Conservation (phyloP, 2,329 filamentous ascomycete genomes). For the Coniosporium tulheliwenetii region DNA sequence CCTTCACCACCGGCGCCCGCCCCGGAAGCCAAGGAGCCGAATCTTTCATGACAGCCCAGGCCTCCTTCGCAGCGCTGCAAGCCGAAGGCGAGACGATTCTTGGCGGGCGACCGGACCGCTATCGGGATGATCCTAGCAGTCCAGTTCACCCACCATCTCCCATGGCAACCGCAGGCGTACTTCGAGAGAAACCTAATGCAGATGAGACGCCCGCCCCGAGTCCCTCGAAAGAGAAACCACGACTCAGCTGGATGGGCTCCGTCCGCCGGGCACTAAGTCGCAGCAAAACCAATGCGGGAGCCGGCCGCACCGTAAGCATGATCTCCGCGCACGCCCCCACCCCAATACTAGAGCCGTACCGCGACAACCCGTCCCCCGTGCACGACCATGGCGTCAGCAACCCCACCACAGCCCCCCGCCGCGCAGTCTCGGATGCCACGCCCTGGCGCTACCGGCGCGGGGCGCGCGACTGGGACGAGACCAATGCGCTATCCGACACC, state of each 20-base stretch:
- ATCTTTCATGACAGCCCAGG: conserved; percentile 34
- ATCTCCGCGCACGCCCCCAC: conserved; percentile 3
- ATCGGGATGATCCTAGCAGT: conserved; percentile 15
- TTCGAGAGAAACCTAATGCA: too few relatives aligned
- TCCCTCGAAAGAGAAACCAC: too few relatives aligned
- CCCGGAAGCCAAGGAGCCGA: conserved; percentile 21
- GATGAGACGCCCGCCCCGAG: too few relatives aligned
- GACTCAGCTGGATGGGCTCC: conserved; percentile 12
- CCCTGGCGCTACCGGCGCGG: conserved; percentile 35
- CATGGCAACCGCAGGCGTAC: background rate
- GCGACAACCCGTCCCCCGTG: conserved; percentile 10
- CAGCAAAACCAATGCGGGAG: conserved; percentile 3
- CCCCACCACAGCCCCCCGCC: conserved; percentile 18
- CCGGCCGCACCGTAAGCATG: background rate
- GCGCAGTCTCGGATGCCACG: conserved; percentile 32
- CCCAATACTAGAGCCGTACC: conserved; percentile 11
- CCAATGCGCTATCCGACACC: conserved; percentile 8
- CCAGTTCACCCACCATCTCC: conserved; percentile 4
- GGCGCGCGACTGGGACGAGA: conserved; percentile 34
- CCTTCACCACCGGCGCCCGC: too few relatives aligned
- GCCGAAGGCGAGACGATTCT: conserved; percentile 37
- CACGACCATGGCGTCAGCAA: too few relatives aligned
- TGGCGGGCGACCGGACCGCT: conserved; percentile 21
- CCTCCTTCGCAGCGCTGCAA: conserved; percentile 32
- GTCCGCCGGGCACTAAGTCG: conserved; percentile 12